A percentile compares a stretch with the other conserved stretches of the same genome.
These are phyloP conservation scores for Cyanidiococcus yangmingshanensis DNA, from an alignment of 23 red algal genomes.

Conservation along the genomic window DNA sequence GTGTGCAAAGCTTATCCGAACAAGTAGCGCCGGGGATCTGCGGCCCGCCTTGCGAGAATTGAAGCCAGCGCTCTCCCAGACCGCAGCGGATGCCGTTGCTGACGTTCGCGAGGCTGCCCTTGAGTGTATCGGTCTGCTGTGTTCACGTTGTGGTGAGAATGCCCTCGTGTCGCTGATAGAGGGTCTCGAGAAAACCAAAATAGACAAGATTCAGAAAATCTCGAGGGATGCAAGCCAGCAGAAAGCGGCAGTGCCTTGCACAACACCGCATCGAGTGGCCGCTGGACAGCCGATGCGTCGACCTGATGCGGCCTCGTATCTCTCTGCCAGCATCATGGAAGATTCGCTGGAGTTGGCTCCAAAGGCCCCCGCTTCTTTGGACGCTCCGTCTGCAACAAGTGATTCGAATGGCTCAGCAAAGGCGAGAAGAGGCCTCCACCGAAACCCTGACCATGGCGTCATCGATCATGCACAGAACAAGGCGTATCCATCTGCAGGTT, in stretches of 20 bases:
- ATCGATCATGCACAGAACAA: not conserved
- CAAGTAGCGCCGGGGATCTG: slow-evolving; percentile 37
- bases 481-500: not conserved
- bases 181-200: slow-evolving; percentile 24
- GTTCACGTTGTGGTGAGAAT: slow-evolving; percentile 37
- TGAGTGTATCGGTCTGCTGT: slow-evolving; percentile 43
- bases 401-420: not conserved
- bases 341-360: not conserved
- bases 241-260: not conserved
- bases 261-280: not conserved
- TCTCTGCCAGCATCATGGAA: not conserved
- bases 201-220: slow-evolving; percentile 65
- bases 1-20: slow-evolving; percentile 38
- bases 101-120: slow-evolving; percentile 83
- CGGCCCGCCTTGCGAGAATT: slow-evolving; percentile 44
- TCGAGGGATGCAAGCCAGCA: not conserved
- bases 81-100: slow-evolving; percentile 46
- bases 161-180: slow-evolving; percentile 43
- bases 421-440: too few species aligned
- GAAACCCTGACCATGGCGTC: too few species aligned
- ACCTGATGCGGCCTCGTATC: not conserved
- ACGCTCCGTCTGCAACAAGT: not conserved
- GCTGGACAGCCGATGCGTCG: not conserved
- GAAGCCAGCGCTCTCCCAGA: slow-evolving; percentile 29
- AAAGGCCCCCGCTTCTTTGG: not conserved